A percentile compares a stretch with the other conserved stretches of the same genome.
Conservation (phyloP, 805 yeast species). For the Cyberlindnera samutprakarnensis region DNA sequence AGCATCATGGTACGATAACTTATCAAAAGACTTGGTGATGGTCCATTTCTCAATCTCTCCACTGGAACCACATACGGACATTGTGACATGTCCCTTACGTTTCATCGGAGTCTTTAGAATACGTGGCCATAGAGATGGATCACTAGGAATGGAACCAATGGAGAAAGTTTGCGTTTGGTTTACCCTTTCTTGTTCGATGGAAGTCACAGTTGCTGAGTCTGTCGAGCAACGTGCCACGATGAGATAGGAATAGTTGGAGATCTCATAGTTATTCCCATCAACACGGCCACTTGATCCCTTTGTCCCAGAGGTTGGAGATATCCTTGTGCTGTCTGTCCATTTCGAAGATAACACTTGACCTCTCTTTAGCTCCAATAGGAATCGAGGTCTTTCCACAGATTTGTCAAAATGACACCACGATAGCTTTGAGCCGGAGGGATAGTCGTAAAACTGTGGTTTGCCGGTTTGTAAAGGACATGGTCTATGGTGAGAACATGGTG, state of each 20-base stretch:
- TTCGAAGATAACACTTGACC: conserved; percentile 66
- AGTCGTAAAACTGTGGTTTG: conserved; percentile 57
- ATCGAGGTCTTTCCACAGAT: conserved; percentile 69
- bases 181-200: conserved; percentile 35
- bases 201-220: conserved; percentile 32
- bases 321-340: conserved; percentile 48
- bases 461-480: conserved; percentile 80
- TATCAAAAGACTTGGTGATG: conserved; percentile 69
- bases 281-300: conserved; percentile 68
- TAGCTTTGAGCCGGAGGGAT: conserved; percentile 49
- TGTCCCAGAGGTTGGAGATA: conserved; percentile 45
- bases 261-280: conserved; percentile 60
- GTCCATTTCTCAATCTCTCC: conserved; percentile 86
- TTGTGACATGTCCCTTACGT: conserved; percentile 72
- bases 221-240: conserved; percentile 53
- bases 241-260: conserved; percentile 67
- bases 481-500: conserved; percentile 89
- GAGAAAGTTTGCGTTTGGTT: conserved; percentile 19
- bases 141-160: conserved; percentile 12
- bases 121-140: conserved; percentile 55
- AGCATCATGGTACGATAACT: conserved; percentile 80
- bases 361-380: conserved; percentile 73
- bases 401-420: conserved; percentile 73
- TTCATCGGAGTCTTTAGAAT: conserved; percentile 65
- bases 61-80: conserved; percentile 71